phyloP scores from a whole-genome alignment of 306 rosid genomes.

The Ormosia emarginata region DNA sequence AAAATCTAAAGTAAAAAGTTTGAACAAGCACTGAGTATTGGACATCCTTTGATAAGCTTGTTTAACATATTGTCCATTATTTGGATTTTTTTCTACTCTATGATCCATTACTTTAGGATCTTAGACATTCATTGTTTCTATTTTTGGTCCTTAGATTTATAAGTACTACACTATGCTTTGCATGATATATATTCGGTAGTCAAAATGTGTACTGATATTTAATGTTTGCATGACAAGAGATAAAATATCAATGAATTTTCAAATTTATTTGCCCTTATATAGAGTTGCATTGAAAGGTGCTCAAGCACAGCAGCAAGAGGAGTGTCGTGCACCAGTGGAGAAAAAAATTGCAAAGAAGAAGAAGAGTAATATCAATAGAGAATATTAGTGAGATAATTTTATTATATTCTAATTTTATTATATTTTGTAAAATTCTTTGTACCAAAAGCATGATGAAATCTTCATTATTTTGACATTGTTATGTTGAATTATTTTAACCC shows the following conservation, averaged over 20 bases:
- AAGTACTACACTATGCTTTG: neutral
- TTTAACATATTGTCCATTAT: neutral
- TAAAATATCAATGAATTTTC: neutral
- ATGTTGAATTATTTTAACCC: no score
- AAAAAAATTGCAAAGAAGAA: no score
- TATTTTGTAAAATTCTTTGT: no score
- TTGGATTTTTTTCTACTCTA: neutral
- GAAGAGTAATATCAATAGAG: no score
- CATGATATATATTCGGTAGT: neutral
- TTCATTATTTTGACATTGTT: no score
- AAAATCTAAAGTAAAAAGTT: neutral
- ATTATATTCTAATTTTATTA: no score
- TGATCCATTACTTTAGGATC: neutral
- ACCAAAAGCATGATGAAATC: no score
- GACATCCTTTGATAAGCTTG: neutral
- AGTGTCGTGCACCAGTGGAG: no score
- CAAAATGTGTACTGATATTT: neutral
- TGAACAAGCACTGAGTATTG: neutral
- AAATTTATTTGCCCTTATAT: neutral
- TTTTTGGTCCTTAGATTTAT: neutral
- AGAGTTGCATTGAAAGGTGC: constrained; percentile 11
- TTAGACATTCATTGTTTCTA: neutral
- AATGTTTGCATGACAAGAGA: neutral
- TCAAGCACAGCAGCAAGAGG: no score
- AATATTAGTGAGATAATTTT: no score